These are phyloP conservation scores for Hymenoscyphus occultus DNA, from an alignment of 2,329 filamentous ascomycete species.

Conservation along the genomic window DNA sequence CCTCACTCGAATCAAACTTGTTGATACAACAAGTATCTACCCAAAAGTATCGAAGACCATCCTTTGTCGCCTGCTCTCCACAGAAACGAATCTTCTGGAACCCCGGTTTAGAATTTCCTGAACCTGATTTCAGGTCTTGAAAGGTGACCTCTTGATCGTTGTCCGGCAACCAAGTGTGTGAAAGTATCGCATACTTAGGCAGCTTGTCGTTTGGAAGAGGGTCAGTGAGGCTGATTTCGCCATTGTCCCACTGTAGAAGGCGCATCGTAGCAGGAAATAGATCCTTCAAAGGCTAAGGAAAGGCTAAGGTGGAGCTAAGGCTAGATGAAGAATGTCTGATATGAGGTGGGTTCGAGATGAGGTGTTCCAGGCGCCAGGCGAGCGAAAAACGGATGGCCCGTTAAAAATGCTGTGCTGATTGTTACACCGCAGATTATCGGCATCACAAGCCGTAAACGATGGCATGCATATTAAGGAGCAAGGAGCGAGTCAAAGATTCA, in stretches of 20 bases:
- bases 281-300: background rate
- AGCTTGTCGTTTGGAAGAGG: background rate
- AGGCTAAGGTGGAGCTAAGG: background rate
- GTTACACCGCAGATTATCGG: too few species aligned
- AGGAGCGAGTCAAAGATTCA: too few species aligned
- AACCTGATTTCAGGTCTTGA: background rate
- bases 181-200: background rate
- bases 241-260: background rate
- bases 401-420: too few species aligned
- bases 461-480: too few species aligned
- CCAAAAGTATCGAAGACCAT: background rate
- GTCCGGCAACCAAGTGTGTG: background rate
- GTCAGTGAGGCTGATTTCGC: background rate
- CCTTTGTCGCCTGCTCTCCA: background rate
- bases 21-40: slow-evolving; percentile 1
- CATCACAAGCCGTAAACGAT: too few species aligned
- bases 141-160: background rate
- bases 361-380: too few species aligned
- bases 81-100: background rate
- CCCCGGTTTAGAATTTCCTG: background rate
- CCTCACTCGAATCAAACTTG: background rate
- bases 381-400: too few species aligned
- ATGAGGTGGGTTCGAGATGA: background rate
- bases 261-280: background rate
- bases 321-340: background rate